Percentiles rank a stretch among this genome's conserved stretches.
phyloP scores from a whole-genome alignment of 2,329 filamentous ascomycete species.

The Didymella segeticola region DNA sequence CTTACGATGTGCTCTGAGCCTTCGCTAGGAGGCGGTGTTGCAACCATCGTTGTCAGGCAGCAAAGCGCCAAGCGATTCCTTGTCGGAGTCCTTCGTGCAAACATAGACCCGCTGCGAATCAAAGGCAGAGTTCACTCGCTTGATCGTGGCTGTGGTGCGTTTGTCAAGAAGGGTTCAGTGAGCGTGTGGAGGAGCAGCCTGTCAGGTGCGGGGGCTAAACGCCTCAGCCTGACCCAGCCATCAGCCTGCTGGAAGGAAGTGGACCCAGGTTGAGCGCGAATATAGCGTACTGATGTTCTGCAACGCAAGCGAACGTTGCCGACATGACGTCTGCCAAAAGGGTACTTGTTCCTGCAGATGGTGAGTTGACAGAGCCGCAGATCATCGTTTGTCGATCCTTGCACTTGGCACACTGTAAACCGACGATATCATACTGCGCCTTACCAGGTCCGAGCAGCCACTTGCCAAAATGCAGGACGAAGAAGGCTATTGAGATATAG shows the following conservation, averaged over 20 bases:
- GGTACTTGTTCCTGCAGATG: not conserved
- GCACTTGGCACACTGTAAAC: not conserved
- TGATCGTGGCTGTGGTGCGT: not conserved
- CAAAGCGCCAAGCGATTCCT: not conserved
- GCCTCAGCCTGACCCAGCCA: not conserved
- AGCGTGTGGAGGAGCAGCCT: not conserved
- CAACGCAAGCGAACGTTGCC: too few species aligned
- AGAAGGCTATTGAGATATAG: too few species aligned
- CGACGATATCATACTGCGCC: too few species aligned
- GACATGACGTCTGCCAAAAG: slow-evolving; percentile 2
- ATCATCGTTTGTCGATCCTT: too few species aligned
- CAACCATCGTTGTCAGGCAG: not conserved
- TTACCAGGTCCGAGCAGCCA: not conserved
- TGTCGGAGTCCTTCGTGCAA: not conserved
- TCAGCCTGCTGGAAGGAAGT: not conserved
- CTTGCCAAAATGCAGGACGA: not conserved
- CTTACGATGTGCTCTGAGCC: not conserved
- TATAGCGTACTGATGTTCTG: not conserved
- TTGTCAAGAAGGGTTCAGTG: not conserved
- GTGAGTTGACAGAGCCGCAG: not conserved
- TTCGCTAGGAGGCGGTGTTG: not conserved
- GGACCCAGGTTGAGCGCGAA: not conserved
- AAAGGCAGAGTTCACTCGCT: not conserved
- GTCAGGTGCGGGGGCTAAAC: not conserved
- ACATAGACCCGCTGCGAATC: too few species aligned